Conservation (phyloP, 768 basidiomycete genomes). For the Leccinum truebloodii region DNA sequence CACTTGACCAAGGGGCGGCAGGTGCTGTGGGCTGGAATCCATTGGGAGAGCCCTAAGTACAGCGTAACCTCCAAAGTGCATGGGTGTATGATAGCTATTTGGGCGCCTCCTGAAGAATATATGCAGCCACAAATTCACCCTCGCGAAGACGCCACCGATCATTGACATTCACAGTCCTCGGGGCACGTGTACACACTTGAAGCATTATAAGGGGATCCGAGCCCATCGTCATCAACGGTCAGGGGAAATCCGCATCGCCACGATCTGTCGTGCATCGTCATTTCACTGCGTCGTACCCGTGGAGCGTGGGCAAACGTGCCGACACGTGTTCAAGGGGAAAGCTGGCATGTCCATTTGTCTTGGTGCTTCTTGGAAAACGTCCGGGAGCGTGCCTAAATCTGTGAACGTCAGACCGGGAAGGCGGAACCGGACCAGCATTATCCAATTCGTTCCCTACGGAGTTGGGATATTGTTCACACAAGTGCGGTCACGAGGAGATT, state of each 20-base stretch:
- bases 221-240: not conserved
- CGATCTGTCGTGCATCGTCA: not conserved
- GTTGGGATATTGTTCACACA: not conserved
- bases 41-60: slow-evolving; percentile 40
- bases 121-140: not conserved
- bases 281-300: not conserved
- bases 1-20: slow-evolving; percentile 63
- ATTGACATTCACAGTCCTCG: not conserved
- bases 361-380: not conserved
- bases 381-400: not conserved
- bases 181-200: not conserved
- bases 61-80: not conserved
- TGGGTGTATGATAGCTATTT: not conserved
- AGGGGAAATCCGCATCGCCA: not conserved
- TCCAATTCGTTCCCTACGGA: not conserved
- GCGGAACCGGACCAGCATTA: not conserved
- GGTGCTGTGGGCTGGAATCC: slow-evolving; percentile 87
- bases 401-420: not conserved
- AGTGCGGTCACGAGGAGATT: not conserved
- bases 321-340: not conserved
- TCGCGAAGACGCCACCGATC: not conserved
- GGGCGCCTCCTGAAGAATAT: too few species aligned
- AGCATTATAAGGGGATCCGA: not conserved
- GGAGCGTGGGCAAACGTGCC: not conserved
- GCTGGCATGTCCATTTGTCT: not conserved